phyloP scores from a whole-genome alignment of 2,329 filamentous ascomycete genomes.

The Thyridium curvatum region DNA sequence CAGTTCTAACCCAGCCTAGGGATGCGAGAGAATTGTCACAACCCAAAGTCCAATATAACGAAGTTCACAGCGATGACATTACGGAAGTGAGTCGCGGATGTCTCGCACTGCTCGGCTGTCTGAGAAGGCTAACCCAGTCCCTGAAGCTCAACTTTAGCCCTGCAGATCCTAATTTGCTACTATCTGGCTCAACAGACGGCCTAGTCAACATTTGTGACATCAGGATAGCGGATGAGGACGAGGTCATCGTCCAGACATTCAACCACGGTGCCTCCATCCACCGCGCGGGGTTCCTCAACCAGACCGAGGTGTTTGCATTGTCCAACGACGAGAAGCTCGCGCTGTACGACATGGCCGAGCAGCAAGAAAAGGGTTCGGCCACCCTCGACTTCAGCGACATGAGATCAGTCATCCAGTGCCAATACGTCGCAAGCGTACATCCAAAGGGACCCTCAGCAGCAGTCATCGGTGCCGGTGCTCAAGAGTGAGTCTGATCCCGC shows the following conservation, averaged over 20 bases:
- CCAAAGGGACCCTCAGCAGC: constrained; percentile 50
- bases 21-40: constrained; percentile 46
- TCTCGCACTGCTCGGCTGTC: no score
- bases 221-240: constrained; percentile 65
- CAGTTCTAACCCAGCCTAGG: constrained; percentile 30
- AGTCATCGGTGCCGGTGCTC: constrained; percentile 58
- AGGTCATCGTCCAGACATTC: constrained; percentile 70
- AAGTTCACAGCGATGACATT: constrained; percentile 63
- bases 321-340: constrained; percentile 75
- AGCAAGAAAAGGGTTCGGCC: constrained; percentile 51
- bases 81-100: constrained; percentile 38
- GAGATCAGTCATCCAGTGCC: constrained; percentile 56
- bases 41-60: constrained; percentile 49
- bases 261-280: constrained; percentile 73
- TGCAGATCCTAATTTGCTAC: constrained; percentile 50
- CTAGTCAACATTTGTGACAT: constrained; percentile 74
- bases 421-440: constrained; percentile 66
- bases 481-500: constrained; percentile 53
- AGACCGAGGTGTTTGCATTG: constrained; percentile 61
- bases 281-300: constrained; percentile 63
- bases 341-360: constrained; percentile 63
- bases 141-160: constrained; percentile 57
- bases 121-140: constrained; percentile 7
- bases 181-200: constrained; percentile 75
- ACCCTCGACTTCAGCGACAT: constrained; percentile 61